phyloP scores from a whole-genome alignment of 2,329 filamentous ascomycete genomes.

The Metarhizium sp. region DNA sequence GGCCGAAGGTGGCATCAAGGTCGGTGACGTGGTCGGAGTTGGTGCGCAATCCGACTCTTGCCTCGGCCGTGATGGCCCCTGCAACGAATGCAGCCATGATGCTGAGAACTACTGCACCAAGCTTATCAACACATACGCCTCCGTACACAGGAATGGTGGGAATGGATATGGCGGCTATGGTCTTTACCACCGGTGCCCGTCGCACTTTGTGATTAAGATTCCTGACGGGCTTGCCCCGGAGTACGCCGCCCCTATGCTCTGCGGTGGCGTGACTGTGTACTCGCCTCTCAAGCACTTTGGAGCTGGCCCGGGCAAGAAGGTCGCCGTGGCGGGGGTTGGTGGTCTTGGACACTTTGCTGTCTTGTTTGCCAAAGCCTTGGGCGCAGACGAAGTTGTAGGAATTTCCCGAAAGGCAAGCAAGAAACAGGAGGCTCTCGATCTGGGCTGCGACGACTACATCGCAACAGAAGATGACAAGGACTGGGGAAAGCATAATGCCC shows the following conservation, averaged over 20 bases:
- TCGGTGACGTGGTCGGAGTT: slow-evolving; percentile 56
- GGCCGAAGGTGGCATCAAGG: slow-evolving; percentile 35
- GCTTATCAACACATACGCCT: slow-evolving; percentile 43
- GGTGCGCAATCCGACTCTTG: slow-evolving; percentile 52
- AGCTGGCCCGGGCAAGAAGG: slow-evolving; percentile 55
- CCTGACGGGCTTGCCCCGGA: slow-evolving; percentile 31
- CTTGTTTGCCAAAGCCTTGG: slow-evolving; percentile 57
- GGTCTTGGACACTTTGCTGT: slow-evolving; percentile 62
- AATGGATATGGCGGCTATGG: slow-evolving; percentile 39
- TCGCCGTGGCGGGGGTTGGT: slow-evolving; percentile 59
- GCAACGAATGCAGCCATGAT: slow-evolving; percentile 30
- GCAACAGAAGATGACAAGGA: slow-evolving; percentile 37
- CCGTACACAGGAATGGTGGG: slow-evolving; percentile 18
- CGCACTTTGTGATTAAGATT: slow-evolving; percentile 40
- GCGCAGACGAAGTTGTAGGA: slow-evolving; percentile 50
- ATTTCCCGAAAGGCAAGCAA: slow-evolving; percentile 47
- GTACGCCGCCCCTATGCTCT: slow-evolving; percentile 54
- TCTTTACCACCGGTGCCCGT: slow-evolving; percentile 23
- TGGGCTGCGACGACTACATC: slow-evolving; percentile 46
- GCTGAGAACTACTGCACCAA: slow-evolving; percentile 32
- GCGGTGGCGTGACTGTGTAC: slow-evolving; percentile 60
- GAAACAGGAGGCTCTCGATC: slow-evolving; percentile 42
- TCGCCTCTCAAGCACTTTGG: slow-evolving; percentile 53
- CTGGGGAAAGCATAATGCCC: slow-evolving; percentile 43
- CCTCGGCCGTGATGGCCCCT: slow-evolving; percentile 28